Percentiles rank a stretch among this genome's conserved stretches.
Conservation (phyloP, 768 basidiomycete species). For the Mycena chlorophos region DNA sequence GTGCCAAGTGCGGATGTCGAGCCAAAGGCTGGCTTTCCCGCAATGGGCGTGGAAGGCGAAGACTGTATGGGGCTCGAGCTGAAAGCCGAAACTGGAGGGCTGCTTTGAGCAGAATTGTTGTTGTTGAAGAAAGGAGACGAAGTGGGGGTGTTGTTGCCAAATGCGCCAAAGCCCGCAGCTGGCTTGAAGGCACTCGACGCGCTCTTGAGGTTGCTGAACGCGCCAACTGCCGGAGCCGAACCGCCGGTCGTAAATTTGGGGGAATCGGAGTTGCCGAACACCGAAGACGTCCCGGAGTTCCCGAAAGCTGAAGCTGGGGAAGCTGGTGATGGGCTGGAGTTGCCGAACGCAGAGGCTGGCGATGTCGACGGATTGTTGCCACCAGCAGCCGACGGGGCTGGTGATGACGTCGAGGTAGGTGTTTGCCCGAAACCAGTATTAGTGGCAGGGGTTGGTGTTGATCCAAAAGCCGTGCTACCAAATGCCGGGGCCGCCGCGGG, state of each 20-base stretch:
- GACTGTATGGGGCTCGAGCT: constrained; percentile 11
- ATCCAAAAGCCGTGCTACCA: too few relatives aligned
- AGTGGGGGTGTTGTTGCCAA: constrained; percentile 41
- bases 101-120: constrained; percentile 29
- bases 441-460: too few relatives aligned
- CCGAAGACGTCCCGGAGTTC: constrained; percentile 1
- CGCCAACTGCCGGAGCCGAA: constrained; percentile 28
- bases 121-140: constrained; percentile 58
- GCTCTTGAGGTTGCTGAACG: constrained; percentile 41
- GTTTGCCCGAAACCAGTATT: too few relatives aligned
- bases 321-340: background rate
- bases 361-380: too few relatives aligned
- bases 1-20: constrained; percentile 38
- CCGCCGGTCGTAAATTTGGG: constrained; percentile 27
- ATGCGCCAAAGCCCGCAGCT: constrained; percentile 40
- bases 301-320: constrained; percentile 12
- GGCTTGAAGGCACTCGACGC: constrained; percentile 42
- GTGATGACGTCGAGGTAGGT: too few relatives aligned
- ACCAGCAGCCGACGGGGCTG: constrained; percentile 6
- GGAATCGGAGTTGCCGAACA: constrained; percentile 11
- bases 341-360: constrained; percentile 11
- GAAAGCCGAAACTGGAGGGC: constrained; percentile 42
- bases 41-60: constrained; percentile 24
- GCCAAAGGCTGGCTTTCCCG: constrained; percentile 39
- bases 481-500: too few relatives aligned